Conservation (phyloP, 495 filamentous ascomycete genomes). For the Aspergillus avenaceus region DNA sequence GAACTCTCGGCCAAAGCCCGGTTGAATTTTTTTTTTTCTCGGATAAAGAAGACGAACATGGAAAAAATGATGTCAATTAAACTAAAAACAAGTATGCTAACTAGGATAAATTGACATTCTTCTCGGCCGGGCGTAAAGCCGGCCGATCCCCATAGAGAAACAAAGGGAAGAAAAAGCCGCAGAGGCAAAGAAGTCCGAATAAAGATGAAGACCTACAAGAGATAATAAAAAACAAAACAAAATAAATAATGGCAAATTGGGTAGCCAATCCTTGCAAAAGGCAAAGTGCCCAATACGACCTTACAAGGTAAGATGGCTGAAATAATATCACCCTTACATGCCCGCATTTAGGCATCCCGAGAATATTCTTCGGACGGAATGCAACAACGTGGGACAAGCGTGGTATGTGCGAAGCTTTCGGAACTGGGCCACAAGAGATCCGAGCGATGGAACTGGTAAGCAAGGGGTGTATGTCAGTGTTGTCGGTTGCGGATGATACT, state of each 20-base stretch:
- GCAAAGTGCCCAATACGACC: not conserved
- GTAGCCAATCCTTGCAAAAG: not conserved
- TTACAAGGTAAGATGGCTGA: not conserved
- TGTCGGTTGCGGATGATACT: too few relatives aligned
- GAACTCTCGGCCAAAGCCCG: too few relatives aligned
- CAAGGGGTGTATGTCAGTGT: too few relatives aligned
- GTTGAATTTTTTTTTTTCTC: too few relatives aligned
- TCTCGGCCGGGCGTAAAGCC: too few relatives aligned
- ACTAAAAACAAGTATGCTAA: too few relatives aligned
- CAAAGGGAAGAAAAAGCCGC: not conserved
- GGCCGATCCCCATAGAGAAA: not conserved
- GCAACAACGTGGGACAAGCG: not conserved
- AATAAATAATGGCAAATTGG: not conserved
- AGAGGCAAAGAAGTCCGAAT: too few relatives aligned
- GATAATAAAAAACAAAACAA: not conserved
- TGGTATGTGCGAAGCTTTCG: not conserved
- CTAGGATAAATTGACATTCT: too few relatives aligned
- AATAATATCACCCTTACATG: not conserved
- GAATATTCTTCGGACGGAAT: not conserved
- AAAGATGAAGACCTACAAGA: not conserved
- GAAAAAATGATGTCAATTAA: too few relatives aligned
- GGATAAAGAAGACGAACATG: too few relatives aligned
- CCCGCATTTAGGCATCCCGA: not conserved
- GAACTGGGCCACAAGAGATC: not conserved
- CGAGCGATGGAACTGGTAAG: not conserved